Evolutionary conservation across 495 filamentous ascomycete genomes (phyloP), one percentile per base, ranked within the genome.

Genomic region (Aspergillus ellipticus): DNA sequence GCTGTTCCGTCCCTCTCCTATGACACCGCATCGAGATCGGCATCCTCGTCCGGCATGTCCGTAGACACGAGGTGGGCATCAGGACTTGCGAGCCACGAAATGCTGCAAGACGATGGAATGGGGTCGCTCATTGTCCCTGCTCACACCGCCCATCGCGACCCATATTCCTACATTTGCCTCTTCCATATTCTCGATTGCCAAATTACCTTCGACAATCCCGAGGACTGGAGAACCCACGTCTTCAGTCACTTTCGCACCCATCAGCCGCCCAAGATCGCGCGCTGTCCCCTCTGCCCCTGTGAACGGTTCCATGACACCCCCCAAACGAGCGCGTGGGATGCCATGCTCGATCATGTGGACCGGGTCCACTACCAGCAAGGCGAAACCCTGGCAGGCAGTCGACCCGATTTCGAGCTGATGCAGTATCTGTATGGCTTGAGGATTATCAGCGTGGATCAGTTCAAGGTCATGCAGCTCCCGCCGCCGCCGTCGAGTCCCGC

Each of bases 151-250:
- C 60, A 29, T 54, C 61, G 16, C 55, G 59, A 22, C 5, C 59
- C 55, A n/a, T 56, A 62, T 28, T 55, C 57, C 26, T 76, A 76
- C 55, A 55, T 57, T n/a, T 78, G 75, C 53, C 65, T 78, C 22
- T 78, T 78, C 63, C 67, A 76, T 41, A 69, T 73, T 56, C 64
- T 78, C 1, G 68, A 75, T 55, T 78, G 75, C 55, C 66, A 78
- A 20, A 63, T 73, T 39, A 63, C 63, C 19, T 78, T 76, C 50
- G 62, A 68, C 52, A 64, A 70, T 28, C 50, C 54, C 22, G 62
- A 65, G 5, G 53, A 71, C 31, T 78, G 75, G 75, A 64, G 64
- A 24, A 75, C 66, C 4, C 75, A 78, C 54, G 69, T 78, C 26
- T 58, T 68, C 8, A 72, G 73, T 48, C 75, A 78, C 41, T 78